These are phyloP conservation scores for Rhizopogon vesiculosus DNA, from an alignment of 768 basidiomycete species.

Conservation along the genomic window DNA sequence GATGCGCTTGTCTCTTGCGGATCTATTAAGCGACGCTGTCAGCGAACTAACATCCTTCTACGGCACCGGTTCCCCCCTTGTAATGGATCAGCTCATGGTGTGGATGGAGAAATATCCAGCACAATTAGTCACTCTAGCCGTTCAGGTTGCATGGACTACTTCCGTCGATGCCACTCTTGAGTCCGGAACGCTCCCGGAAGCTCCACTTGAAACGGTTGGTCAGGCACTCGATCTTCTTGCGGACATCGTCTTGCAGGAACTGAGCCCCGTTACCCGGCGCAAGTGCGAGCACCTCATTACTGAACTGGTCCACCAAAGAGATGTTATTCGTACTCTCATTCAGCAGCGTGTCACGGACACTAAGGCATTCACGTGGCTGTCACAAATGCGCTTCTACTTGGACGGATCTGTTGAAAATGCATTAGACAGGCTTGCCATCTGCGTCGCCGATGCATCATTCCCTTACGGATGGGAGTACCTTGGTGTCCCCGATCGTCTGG, in stretches of 20 bases:
- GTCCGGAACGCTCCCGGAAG: constrained; percentile 48
- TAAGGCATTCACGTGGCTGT: constrained; percentile 87
- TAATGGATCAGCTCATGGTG: constrained; percentile 63
- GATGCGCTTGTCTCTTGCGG: constrained; percentile 89
- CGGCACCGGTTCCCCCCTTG: constrained; percentile 54
- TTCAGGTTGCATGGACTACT: constrained; percentile 93
- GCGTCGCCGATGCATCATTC: constrained; percentile 88
- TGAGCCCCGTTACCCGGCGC: constrained; percentile 84
- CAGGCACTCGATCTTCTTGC: constrained; percentile 93
- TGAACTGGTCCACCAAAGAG: constrained; percentile 96
- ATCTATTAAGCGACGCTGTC: constrained; percentile 75
- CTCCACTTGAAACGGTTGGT: constrained; percentile 66
- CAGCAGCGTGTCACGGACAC: constrained; percentile 58
- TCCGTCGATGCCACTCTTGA: constrained; percentile 74
- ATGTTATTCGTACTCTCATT: constrained; percentile 82
- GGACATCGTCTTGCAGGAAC: constrained; percentile 90
- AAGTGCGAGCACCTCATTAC: constrained; percentile 99
- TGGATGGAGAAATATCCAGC: constrained; percentile 97
- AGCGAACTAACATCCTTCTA: constrained; percentile 80
- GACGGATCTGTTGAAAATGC: constrained; percentile 68
- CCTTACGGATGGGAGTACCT: constrained; percentile 99
- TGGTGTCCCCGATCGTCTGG: constrained; percentile 93
- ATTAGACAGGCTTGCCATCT: constrained; percentile 74
- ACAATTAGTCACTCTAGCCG: constrained; percentile 91
- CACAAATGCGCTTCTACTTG: constrained; percentile 98